Evolutionary conservation across 2,329 filamentous ascomycete genomes (phyloP).

Genomic region (Coniochaeta ligniaria): DNA sequence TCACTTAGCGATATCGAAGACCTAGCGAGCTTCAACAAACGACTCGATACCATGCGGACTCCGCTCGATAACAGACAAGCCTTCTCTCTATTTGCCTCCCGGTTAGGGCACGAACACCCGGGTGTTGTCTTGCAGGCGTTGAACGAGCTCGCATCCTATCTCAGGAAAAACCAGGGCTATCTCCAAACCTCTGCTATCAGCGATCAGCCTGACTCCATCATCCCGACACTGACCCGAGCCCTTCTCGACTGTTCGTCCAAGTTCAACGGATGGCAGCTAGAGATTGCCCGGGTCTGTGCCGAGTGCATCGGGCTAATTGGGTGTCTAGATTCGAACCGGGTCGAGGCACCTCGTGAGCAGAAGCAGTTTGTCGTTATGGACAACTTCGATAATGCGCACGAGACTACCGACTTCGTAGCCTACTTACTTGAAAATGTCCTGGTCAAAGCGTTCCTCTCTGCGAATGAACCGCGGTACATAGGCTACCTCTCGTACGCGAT

Average conservation of each 20-base stretch:
- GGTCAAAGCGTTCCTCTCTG: constrained; percentile 85
- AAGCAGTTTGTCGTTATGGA: constrained; percentile 78
- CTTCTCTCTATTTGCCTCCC: constrained; percentile 63
- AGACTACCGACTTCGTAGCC: constrained; percentile 79
- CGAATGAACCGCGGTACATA: constrained; percentile 79
- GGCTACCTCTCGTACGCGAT: constrained; percentile 91
- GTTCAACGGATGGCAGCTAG: constrained; percentile 60
- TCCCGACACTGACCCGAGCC: constrained; percentile 65
- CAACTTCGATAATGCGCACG: constrained; percentile 73
- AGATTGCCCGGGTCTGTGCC: constrained; percentile 67
- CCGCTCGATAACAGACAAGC: constrained; percentile 59
- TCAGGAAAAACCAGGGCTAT: constrained; percentile 66
- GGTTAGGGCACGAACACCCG: constrained; percentile 76
- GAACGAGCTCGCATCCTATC: constrained; percentile 65
- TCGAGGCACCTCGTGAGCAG: constrained; percentile 73
- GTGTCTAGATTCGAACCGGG: constrained; percentile 82
- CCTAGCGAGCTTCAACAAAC: constrained; percentile 59
- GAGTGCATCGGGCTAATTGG: constrained; percentile 84
- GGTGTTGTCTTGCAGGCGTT: constrained; percentile 80
- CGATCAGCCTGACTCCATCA: constrained; percentile 72
- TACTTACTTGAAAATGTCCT: constrained; percentile 82
- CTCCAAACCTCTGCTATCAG: constrained; percentile 74
- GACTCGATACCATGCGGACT: constrained; percentile 57
- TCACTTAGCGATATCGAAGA: constrained; percentile 65
- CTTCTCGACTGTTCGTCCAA: constrained; percentile 81